Evolutionary conservation across 345 rosid species (phyloP), one percentile per base, ranked within the genome.

Genomic region (Ceriops tagal): DNA sequence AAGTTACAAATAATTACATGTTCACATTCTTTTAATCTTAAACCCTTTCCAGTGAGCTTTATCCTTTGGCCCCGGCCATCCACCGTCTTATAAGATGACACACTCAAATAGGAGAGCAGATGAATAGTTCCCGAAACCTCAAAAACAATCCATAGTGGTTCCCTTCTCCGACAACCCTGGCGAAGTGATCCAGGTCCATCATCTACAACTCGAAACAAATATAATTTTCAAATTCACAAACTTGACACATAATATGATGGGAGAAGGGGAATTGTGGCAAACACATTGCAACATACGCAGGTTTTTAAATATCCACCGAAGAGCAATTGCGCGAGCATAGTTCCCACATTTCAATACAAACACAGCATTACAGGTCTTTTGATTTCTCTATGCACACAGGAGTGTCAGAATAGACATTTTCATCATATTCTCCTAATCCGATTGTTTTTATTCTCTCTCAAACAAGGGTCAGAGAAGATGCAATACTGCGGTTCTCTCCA

Each of bases 11-110:
- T 66, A 49, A 92, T 90, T 65, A 89, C 84, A 75, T 95, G 93
- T 62, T 90, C 95, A 28, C 97, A 87, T 69, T 90, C 87, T 86
- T 89, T 89, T 47, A 92, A 76, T 80, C 96, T 85, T 74, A 92
- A 69, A 20, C 99, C 98, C 77, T 96, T 92, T 32, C 98, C 96
- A 0, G 91, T 86, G 65, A 96, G 77, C 72, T 90, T 92, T 65
- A 96, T 84, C 75, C 86, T 80, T 68, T 87, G 98, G 16, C 95
- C 98, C 56, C 98, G 86, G 20, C 98, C 99, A 79, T 96, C 99
- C 21, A 96, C 83, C 61, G 97, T 96, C 87, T 90, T 96, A 70
- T 89, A 85, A 57, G 99, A 96, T 10, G 98, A 84, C 24, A 92
- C 86, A 64, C 31, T 87, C 75, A 89, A 77, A 85, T 79, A 83